Conservation (phyloP, 2,329 filamentous ascomycete genomes). For the Venturia asperata region DNA sequence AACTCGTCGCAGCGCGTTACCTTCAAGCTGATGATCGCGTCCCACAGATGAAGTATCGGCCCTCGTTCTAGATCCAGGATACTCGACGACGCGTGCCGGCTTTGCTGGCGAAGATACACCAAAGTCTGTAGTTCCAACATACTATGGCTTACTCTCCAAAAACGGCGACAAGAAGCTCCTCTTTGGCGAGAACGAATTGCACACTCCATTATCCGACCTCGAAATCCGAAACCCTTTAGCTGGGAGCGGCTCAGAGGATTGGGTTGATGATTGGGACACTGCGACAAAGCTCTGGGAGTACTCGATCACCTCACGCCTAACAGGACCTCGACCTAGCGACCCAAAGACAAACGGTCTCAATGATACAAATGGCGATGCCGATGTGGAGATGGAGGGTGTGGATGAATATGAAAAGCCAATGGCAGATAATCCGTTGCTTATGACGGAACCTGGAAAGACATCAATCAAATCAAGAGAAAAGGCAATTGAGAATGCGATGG, state of each 20-base stretch:
- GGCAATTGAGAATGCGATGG: constrained; percentile 93
- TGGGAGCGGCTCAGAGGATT: constrained; percentile 55
- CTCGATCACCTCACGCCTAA: constrained; percentile 80
- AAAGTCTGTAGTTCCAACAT: constrained; percentile 85
- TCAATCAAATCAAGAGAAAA: constrained; percentile 80
- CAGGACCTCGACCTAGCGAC: constrained; percentile 63
- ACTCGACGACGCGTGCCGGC: constrained; percentile 81
- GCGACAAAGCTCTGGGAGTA: constrained; percentile 88
- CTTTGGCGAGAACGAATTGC: constrained; percentile 87
- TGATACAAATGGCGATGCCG: constrained; percentile 50
- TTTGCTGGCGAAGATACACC: constrained; percentile 97
- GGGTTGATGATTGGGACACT: constrained; percentile 94
- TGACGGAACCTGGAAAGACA: constrained; percentile 96
- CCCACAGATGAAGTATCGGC: constrained; percentile 86
- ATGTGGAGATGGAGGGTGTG: constrained; percentile 54
- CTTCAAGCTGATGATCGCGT: constrained; percentile 9
- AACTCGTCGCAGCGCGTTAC: background rate
- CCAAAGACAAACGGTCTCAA: constrained; percentile 74
- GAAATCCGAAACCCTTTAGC: constrained; percentile 91
- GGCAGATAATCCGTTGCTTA: constrained; percentile 79
- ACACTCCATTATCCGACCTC: constrained; percentile 65
- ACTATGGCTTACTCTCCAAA: constrained; percentile 61
- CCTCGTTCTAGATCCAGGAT: constrained; percentile 91
- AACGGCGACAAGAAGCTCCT: constrained; percentile 50
- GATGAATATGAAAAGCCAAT: constrained; percentile 64